phyloP scores from a whole-genome alignment of 371 early-diverging fungal species.

The Funneliformis caledonium region DNA sequence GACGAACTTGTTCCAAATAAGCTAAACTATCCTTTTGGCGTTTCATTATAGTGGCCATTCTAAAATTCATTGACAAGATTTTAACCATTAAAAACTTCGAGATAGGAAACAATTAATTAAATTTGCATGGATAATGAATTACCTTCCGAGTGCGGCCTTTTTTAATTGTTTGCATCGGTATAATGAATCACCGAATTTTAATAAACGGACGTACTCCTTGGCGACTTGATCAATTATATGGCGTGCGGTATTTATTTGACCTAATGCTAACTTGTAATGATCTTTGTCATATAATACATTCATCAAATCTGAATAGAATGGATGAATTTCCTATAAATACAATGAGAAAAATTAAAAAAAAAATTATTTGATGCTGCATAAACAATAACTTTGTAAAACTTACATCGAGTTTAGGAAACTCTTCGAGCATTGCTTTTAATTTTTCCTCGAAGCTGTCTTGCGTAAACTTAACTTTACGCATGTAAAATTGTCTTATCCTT shows the following conservation, averaged over 20 bases:
- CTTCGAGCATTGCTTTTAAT: conserved; percentile 89
- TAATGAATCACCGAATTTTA: conserved; percentile 99
- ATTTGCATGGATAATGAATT: neutral
- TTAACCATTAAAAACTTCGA: neutral
- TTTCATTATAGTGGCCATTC: conserved; percentile 99
- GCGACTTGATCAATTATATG: conserved; percentile 96
- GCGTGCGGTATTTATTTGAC: conserved; percentile 98
- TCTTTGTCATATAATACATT: conserved; percentile 99
- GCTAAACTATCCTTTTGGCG: conserved; percentile 98
- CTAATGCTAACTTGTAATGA: conserved; percentile 99
- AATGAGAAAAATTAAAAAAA: neutral
- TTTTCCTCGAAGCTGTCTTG: conserved; percentile 98
- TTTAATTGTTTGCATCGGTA: conserved; percentile 99
- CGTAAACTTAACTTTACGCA: conserved; percentile 99
- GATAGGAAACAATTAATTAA: neutral
- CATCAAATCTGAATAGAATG: conserved; percentile 99
- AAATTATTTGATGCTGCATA: neutral
- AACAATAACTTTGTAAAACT: conserved; percentile 46
- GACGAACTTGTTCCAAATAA: conserved; percentile 99
- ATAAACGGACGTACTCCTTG: conserved; percentile 96
- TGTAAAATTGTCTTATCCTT: conserved; percentile 99
- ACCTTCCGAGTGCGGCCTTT: conserved; percentile 95
- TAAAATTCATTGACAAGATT: conserved; percentile 41
- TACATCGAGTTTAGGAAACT: conserved; percentile 99
- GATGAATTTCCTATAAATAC: conserved; percentile 93